phyloP scores from a whole-genome alignment of 208 protist genomes.

The Polymyxa betae region DNA sequence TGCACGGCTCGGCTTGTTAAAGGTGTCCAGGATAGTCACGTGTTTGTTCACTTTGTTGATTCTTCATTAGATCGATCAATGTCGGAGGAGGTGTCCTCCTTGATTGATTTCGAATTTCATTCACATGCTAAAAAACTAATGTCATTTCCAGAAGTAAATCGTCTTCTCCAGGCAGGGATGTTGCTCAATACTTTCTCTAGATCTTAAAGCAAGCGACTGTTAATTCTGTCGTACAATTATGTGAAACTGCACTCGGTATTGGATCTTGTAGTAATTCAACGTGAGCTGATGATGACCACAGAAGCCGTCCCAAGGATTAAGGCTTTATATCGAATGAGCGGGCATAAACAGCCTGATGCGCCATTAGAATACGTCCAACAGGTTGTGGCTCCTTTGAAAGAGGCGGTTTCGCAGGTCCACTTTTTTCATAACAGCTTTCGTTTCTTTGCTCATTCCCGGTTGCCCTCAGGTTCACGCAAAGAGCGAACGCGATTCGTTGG shows the following conservation, averaged over 20 bases:
- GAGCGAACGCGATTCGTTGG: neutral
- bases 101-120: neutral
- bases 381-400: neutral
- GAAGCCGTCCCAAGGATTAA: slow-evolving; percentile 35
- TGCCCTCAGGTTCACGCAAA: no score
- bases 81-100: neutral
- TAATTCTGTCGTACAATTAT: neutral
- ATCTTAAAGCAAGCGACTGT: neutral
- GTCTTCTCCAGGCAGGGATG: neutral
- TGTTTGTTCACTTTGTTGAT: neutral
- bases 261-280: neutral
- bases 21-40: neutral
- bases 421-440: neutral
- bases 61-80: neutral
- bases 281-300: neutral
- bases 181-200: neutral
- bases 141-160: neutral
- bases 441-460: neutral
- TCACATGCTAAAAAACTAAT: neutral
- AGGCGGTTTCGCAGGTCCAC: neutral
- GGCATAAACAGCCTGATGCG: neutral
- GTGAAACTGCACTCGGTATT: neutral
- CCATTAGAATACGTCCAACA: neutral
- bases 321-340: neutral
- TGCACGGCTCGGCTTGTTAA: neutral